Conservation (phyloP, 192 early-diverging fungal species). For the Backusella luteola region DNA sequence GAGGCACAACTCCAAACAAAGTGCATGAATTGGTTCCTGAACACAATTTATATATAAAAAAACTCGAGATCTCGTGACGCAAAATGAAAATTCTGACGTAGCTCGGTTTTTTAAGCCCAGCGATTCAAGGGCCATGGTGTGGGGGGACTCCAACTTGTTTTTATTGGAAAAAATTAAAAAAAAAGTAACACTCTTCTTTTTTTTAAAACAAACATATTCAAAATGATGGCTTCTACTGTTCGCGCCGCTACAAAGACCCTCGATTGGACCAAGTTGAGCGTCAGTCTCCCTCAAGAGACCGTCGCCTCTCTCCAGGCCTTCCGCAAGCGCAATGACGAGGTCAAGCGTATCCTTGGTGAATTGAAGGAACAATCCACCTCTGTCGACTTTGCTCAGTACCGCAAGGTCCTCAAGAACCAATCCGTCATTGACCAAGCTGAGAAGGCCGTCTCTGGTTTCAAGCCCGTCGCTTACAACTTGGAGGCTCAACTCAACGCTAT, state of each 20-base stretch:
- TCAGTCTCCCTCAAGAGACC: constrained; percentile 87
- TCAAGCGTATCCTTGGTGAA: constrained; percentile 76
- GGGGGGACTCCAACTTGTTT: background rate
- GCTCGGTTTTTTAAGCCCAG: background rate
- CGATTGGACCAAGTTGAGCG: constrained; percentile 87
- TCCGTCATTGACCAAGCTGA: constrained; percentile 88
- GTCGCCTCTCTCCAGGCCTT: constrained; percentile 82
- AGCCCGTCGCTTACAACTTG: constrained; percentile 81
- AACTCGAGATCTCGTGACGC: background rate
- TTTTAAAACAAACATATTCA: background rate
- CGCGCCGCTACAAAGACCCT: constrained; percentile 62
- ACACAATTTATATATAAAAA: background rate
- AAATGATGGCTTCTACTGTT: constrained; percentile 40
- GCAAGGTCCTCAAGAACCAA: constrained; percentile 85
- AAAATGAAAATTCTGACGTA: background rate
- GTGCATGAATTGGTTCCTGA: background rate
- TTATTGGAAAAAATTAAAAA: background rate
- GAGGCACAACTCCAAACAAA: background rate
- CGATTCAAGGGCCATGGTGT: constrained; percentile 7
- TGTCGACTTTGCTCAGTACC: constrained; percentile 90
- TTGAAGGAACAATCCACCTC: constrained; percentile 79
- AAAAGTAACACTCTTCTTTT: background rate
- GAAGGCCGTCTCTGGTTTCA: constrained; percentile 79
- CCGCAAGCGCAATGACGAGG: constrained; percentile 94
- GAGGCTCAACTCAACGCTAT: constrained; percentile 82